Percentiles rank a stretch among this genome's conserved stretches.
Conservation (phyloP, 768 basidiomycete genomes). For the Hydnum rufescens region DNA sequence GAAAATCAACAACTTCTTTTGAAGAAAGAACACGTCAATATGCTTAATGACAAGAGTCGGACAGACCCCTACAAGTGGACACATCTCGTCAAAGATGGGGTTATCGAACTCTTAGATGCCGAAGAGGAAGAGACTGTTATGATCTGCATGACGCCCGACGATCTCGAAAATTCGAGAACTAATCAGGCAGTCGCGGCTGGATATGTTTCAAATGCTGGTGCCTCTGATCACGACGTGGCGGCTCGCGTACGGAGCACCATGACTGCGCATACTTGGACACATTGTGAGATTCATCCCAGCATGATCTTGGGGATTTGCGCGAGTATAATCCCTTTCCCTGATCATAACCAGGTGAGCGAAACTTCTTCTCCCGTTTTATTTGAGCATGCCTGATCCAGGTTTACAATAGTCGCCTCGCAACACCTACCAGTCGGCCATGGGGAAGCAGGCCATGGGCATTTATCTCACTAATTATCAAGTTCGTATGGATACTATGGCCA, state of each 20-base stretch:
- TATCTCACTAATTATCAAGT: conserved; percentile 96
- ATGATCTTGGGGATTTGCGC: conserved; percentile 99
- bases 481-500: conserved; percentile 99
- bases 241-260: conserved; percentile 71
- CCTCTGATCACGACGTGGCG: conserved; percentile 65
- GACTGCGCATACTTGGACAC: conserved; percentile 85
- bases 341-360: conserved; percentile 80
- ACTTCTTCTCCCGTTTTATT: neutral
- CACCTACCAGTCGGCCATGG: conserved; percentile 99
- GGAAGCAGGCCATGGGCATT: conserved; percentile 99
- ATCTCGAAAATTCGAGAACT: conserved; percentile 61
- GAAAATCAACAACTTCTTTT: conserved; percentile 72
- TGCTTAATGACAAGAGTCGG: conserved; percentile 37
- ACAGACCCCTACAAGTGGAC: conserved; percentile 60
- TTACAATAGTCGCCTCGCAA: conserved; percentile 81
- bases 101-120: conserved; percentile 88
- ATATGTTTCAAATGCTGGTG: conserved; percentile 38
- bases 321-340: conserved; percentile 98
- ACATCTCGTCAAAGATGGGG: conserved; percentile 63
- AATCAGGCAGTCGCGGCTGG: conserved; percentile 28
- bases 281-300: conserved; percentile 97
- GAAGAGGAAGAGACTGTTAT: conserved; percentile 99
- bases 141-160: conserved; percentile 98
- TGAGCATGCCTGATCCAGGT: conserved; percentile 7
- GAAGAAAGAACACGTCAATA: conserved; percentile 66